Evolutionary conservation across 1,284 basidiomycete genomes (phyloP), one percentile per base, ranked within the genome.

Genomic region (Pseudozyma tsukubaensis): DNA sequence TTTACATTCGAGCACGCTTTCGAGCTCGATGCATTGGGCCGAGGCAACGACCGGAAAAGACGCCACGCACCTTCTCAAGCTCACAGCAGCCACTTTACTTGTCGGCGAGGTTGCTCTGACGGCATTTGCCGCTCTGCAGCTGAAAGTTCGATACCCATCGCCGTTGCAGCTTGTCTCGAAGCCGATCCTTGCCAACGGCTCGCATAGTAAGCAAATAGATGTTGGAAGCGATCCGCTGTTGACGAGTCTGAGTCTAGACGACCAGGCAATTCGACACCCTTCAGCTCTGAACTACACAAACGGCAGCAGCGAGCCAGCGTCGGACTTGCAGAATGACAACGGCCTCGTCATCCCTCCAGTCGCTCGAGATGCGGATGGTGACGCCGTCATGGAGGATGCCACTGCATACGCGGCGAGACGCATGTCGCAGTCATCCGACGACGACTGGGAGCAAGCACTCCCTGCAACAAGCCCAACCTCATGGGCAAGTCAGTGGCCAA

Each of bases 341-440:
- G 39, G 18, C 12, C 12, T 18, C 4, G 0, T 18, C 11, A 12
- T 50, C 4, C 57, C 53, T 21, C 52, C 40, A 0, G 6, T 39
- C 3, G 50, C 55, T 19, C 70, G 54, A 8, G 64, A 73, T 12
- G 60, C 58, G 9, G 71, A 73, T 16, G 65, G 66, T 4, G 71
- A 73, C 32, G 61, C 61, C 8, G 57, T 69, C 8, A 73, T 73
- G 71, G 60, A 72, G 34, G 70, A 72, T 44, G 61, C 58, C 34
- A 50, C 57, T 2, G 40, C 55, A 8, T 59, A 59, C 12, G n/a
- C 39, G 2, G 56, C 59, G 14, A 55, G 70, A 10, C 59, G 70
- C 37, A 21, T 37, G 16, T 72, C 70, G n/a, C 6, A 12, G 10
- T 42, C 36, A 1, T 65, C 62, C 8, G 71, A 69, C 16, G 58